Conservation (phyloP, 805 yeast genomes). For the Wickerhamomyces chaumierensis region DNA sequence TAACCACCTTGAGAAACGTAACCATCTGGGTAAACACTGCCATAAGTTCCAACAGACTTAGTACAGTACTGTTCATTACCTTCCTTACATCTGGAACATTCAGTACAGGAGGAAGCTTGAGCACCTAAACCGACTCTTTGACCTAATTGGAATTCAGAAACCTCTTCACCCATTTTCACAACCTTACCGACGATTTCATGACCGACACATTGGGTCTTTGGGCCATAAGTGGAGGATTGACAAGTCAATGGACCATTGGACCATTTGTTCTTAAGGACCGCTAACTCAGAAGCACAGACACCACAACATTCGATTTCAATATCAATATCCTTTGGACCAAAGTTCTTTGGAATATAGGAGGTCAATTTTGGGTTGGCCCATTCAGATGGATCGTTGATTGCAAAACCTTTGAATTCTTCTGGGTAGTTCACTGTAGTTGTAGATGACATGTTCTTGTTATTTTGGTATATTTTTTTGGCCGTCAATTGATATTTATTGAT, state of each 20-base stretch:
- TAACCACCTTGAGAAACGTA: conserved; percentile 53
- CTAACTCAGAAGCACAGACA: conserved; percentile 56
- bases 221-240: conserved; percentile 17
- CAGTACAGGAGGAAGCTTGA: conserved; percentile 45
- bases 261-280: conserved; percentile 44
- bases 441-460: no score
- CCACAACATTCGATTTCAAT: conserved; percentile 53
- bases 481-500: no score
- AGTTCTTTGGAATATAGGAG: conserved; percentile 35
- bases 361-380: conserved; percentile 47
- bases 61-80: conserved; percentile 50
- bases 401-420: conserved; percentile 51
- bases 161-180: conserved; percentile 45
- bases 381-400: conserved; percentile 34
- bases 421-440: conserved; percentile 30
- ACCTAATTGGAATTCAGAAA: conserved; percentile 44
- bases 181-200: conserved; percentile 59
- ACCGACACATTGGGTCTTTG: conserved; percentile 43
- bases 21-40: conserved; percentile 33
- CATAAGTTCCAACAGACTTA: conserved; percentile 39
- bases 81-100: conserved; percentile 47
- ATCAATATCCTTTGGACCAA: conserved; percentile 37
- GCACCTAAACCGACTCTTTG: conserved; percentile 81
- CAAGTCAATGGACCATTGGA: conserved; percentile 17
- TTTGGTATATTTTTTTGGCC: no score